phyloP scores from a whole-genome alignment of 805 yeast genomes.

The Saccharomycopsis capsularis region DNA sequence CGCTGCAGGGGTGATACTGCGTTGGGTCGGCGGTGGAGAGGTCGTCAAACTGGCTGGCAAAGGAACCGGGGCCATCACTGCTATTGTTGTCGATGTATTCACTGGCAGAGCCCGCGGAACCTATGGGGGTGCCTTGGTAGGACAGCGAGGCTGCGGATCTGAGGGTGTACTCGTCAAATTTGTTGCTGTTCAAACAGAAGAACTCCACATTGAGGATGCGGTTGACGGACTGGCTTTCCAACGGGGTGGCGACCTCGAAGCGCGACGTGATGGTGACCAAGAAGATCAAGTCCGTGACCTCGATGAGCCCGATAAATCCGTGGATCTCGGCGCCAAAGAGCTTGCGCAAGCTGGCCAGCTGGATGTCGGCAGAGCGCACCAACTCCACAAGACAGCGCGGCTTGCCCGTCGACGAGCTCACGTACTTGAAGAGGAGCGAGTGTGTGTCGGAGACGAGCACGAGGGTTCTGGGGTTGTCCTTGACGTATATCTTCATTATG shows the following conservation, averaged over 20 bases:
- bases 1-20: conserved; percentile 76
- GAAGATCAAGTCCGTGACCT: conserved; percentile 59
- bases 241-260: conserved; percentile 72
- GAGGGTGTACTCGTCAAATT: conserved; percentile 52
- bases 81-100: no score
- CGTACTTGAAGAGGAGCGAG: conserved; percentile 41
- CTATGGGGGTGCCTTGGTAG: conserved; percentile 1
- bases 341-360: conserved; percentile 34
- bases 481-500: conserved; percentile 33
- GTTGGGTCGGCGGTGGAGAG: conserved; percentile 20
- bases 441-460: conserved; percentile 38
- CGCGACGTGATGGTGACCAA: conserved; percentile 76
- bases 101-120: not conserved
- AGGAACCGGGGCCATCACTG: conserved; percentile 14
- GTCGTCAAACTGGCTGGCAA: conserved; percentile 8
- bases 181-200: conserved; percentile 58
- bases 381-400: conserved; percentile 45
- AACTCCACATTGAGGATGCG: conserved; percentile 84
- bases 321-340: conserved; percentile 40
- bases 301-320: conserved; percentile 79
- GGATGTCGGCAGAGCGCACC: conserved; percentile 33
- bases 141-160: not conserved
- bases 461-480: conserved; percentile 33
- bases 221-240: conserved; percentile 71
- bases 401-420: conserved; percentile 27